Conservation (phyloP, 2,329 filamentous ascomycete species). For the Harringtonia aguacate region DNA sequence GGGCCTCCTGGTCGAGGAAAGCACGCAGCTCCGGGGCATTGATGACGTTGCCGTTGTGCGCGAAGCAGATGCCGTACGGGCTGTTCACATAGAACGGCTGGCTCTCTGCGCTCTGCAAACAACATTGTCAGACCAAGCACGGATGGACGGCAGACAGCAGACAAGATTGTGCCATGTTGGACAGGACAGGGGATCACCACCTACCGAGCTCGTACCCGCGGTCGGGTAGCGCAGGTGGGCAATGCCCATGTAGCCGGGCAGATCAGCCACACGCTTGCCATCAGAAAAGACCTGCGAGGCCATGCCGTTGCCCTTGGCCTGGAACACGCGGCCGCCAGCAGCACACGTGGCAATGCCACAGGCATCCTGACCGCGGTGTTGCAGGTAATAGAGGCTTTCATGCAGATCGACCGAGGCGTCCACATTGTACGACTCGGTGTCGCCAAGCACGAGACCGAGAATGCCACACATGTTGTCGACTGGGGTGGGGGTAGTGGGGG, state of each 20-base stretch:
- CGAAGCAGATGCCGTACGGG: slow-evolving; percentile 71
- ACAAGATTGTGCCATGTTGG: no score
- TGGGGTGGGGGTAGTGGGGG: no score
- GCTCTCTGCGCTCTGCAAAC: slow-evolving; percentile 67
- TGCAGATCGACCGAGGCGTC: slow-evolving; percentile 53
- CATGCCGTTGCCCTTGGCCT: slow-evolving; percentile 86
- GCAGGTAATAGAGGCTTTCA: slow-evolving; percentile 59
- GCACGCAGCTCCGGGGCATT: slow-evolving; percentile 58
- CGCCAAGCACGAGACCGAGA: slow-evolving; percentile 48
- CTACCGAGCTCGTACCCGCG: slow-evolving; percentile 71
- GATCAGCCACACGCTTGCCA: slow-evolving; percentile 55
- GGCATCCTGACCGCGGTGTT: slow-evolving; percentile 73
- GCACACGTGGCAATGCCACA: slow-evolving; percentile 73
- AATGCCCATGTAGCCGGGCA: slow-evolving; percentile 75
- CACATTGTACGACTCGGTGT: slow-evolving; percentile 26
- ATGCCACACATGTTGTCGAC: slow-evolving; percentile 60
- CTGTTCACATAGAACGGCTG: slow-evolving; percentile 90
- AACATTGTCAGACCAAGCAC: no score
- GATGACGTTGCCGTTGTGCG: slow-evolving; percentile 84
- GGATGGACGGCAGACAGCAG: no score
- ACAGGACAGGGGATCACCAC: no score
- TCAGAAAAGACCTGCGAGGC: slow-evolving; percentile 65
- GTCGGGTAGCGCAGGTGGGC: slow-evolving; percentile 85
- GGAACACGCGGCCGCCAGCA: slow-evolving; percentile 69
- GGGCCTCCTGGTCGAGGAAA: slow-evolving; percentile 67